Evolutionary conservation across 768 basidiomycete genomes (phyloP).

Genomic region (Galerina sulciceps): DNA sequence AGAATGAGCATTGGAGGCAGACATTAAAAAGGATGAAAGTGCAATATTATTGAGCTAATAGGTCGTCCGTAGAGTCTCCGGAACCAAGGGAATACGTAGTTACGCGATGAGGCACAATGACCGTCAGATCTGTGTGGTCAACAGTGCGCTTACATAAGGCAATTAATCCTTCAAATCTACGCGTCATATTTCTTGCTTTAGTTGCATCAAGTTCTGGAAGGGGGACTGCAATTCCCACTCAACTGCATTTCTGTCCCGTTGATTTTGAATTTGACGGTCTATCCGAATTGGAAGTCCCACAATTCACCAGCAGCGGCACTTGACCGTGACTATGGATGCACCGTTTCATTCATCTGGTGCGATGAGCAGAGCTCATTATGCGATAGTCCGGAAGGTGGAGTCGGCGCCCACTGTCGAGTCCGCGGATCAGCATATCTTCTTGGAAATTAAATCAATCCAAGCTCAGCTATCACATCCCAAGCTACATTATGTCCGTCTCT

Average conservation of each 20-base stretch:
- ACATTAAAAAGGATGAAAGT: conserved; percentile 17
- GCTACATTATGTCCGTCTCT: conserved; percentile 56
- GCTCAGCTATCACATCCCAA: conserved; percentile 51
- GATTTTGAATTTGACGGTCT: too few species aligned
- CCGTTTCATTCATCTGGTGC: conserved; percentile 83
- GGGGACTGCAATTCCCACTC: too few species aligned
- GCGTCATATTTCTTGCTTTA: too few species aligned
- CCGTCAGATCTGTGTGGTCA: too few species aligned
- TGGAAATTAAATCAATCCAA: conserved; percentile 64
- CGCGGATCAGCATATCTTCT: conserved; percentile 62
- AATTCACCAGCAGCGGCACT: not conserved
- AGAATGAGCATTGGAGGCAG: conserved; percentile 61
- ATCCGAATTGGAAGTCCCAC: too few species aligned
- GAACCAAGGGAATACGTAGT: not conserved
- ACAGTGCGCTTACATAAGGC: too few species aligned
- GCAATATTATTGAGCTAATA: too few species aligned
- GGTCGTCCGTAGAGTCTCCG: too few species aligned
- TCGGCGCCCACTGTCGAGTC: conserved; percentile 55
- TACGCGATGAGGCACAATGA: too few species aligned
- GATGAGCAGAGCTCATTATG: conserved; percentile 73
- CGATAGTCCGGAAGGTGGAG: conserved; percentile 76
- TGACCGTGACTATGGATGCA: conserved; percentile 60
- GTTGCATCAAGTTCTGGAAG: too few species aligned
- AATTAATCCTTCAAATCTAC: not conserved
- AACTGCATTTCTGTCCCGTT: too few species aligned